Evolutionary conservation across 2,329 filamentous ascomycete genomes (phyloP), one percentile per base, ranked within the genome.

Genomic region (Sarocladium oryzae): DNA sequence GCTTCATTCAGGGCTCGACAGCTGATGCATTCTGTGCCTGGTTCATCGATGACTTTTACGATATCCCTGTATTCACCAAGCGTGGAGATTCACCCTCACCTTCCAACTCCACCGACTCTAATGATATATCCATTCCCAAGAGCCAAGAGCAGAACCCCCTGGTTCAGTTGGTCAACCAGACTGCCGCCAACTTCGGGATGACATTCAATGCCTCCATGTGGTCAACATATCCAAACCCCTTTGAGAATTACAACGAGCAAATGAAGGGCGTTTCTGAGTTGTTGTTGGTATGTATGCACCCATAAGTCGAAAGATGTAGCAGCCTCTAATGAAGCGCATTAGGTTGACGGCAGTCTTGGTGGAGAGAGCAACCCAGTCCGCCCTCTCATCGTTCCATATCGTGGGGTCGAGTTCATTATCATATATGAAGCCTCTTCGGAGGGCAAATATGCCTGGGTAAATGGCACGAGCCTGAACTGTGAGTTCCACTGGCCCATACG

Each of bases 151-250:
- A 55, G 4, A 59, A 60, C 15, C 56, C 54, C 0, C 37, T 60
- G 4, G 62, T 64, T 5, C 16, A 55, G 2, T 52, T 63, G 2
- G 55, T 61, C 18, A 61, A 58, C 8, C 26, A 53, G 20, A 63
- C 60, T 2, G 56, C 60, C 0, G n/a, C 28, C 2, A 50, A 45
- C 6, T 66, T 66, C 46, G 57, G 57, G 2, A 51, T 60, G 36
- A 64, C 57, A 1, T 60, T 66, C 30, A 61, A 63, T n/a, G 52
- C 64, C 36, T 63, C 62, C 1, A n/a, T 63, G 8, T 66, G 35
- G 35, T 37, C 64, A 58, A 60, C 54, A 0, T 58, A 59, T n/a
- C 64, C 65, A 0, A 67, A 67, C 15, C 63, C 65, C 0, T 67
- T 68, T 20, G 49, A 57, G 32, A 51, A 58, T 23, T 63, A 61